Conservation (phyloP, 139 green algal genomes). For the Dunaliella sp. region DNA sequence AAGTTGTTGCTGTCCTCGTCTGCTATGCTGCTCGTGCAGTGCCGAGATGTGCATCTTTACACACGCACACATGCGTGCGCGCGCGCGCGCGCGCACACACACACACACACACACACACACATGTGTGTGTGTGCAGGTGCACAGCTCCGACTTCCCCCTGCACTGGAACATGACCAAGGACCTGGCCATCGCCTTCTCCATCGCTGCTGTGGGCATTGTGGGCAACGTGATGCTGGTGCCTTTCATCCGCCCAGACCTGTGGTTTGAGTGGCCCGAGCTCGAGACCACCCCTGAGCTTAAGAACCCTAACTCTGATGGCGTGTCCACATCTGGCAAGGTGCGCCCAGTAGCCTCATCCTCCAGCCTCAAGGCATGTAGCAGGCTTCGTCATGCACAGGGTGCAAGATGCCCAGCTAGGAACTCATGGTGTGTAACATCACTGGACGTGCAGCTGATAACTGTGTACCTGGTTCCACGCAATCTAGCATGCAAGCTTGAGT, state of each 20-base stretch:
- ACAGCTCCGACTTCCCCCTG: slow-evolving; percentile 4
- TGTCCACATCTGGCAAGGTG: slow-evolving; percentile 7
- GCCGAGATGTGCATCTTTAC: too few species aligned
- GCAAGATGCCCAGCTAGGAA: too few species aligned
- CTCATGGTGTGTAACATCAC: too few species aligned
- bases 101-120: not conserved
- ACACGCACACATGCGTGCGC: too few species aligned
- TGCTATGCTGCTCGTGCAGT: too few species aligned
- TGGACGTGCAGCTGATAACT: too few species aligned
- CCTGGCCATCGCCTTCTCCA: not conserved
- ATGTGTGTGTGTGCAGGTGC: not conserved
- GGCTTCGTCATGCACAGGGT: not conserved
- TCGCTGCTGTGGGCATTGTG: not conserved
- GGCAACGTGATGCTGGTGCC: slow-evolving; percentile 3
- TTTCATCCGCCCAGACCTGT: not conserved
- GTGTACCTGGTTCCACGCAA: too few species aligned
- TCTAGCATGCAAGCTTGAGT: too few species aligned
- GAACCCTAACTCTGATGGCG: not conserved
- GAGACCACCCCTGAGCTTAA: not conserved
- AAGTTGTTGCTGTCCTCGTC: too few species aligned
- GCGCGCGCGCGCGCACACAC: not conserved
- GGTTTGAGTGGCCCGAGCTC: slow-evolving; percentile 2
- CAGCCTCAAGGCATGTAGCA: not conserved
- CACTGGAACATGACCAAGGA: slow-evolving; percentile 13
- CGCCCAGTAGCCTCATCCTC: too few species aligned